Conservation (phyloP, 208 protist genomes). For the Trypanosoma platydactyli region DNA sequence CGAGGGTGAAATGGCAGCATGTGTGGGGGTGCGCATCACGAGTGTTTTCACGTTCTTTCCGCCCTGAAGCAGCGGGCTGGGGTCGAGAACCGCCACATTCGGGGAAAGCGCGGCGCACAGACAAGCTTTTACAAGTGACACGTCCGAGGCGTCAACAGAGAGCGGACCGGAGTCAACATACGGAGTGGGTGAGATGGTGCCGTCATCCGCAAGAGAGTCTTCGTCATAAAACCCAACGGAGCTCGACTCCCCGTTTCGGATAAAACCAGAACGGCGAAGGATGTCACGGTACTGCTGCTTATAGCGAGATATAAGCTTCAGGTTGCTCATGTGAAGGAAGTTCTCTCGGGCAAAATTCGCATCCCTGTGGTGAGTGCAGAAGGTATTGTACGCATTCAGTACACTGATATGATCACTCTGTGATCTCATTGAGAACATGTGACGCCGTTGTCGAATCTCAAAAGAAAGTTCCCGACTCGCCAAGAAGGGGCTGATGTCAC, state of each 20-base stretch:
- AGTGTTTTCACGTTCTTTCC: conserved; percentile 33
- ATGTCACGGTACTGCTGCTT: conserved; percentile 86
- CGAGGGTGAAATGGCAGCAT: conserved; percentile 54
- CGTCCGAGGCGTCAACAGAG: conserved; percentile 57
- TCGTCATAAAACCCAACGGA: conserved; percentile 9
- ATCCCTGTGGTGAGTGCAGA: conserved; percentile 42
- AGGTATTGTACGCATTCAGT: conserved; percentile 88
- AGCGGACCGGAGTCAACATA: conserved; percentile 68
- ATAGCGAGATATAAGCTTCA: conserved; percentile 80
- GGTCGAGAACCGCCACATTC: conserved; percentile 83
- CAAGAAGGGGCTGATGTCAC: conserved; percentile 70
- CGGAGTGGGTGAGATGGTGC: conserved; percentile 22
- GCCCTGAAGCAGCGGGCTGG: conserved; percentile 23
- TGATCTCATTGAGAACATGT: conserved; percentile 53
- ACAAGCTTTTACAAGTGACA: conserved; percentile 86
- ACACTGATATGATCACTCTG: conserved; percentile 83
- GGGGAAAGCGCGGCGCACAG: conserved; percentile 77
- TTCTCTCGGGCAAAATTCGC: conserved; percentile 55
- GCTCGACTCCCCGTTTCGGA: conserved; percentile 23
- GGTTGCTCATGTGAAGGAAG: conserved; percentile 48
- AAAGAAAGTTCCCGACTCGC: conserved; percentile 39
- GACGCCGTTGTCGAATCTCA: conserved; percentile 52
- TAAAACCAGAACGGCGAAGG: conserved; percentile 59
- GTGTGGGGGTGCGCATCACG: conserved; percentile 59
- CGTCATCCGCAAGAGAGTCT: conserved; percentile 4